Conservation (phyloP, 192 early-diverging fungal species). For the Coemansia aciculifera region DNA sequence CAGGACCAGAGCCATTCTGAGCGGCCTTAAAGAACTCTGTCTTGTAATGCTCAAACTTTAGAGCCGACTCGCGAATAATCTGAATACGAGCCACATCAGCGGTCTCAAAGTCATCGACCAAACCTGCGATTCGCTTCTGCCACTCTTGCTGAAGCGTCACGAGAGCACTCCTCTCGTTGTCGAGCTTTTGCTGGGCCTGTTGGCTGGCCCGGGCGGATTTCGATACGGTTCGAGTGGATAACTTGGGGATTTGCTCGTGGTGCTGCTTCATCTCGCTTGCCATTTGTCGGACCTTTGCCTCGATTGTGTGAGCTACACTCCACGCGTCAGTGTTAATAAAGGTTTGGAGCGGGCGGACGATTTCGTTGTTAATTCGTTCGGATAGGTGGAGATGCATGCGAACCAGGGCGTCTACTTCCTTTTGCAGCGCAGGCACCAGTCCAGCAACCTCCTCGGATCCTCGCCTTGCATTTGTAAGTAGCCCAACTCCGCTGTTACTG, state of each 20-base stretch:
- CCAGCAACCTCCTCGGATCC: constrained; percentile 11
- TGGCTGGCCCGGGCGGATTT: constrained; percentile 39
- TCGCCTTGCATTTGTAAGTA: constrained; percentile 3
- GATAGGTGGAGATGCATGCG: constrained; percentile 45
- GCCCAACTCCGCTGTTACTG: constrained; percentile 6
- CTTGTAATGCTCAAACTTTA: constrained; percentile 48
- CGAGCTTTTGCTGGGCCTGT: constrained; percentile 39
- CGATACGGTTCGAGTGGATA: constrained; percentile 35
- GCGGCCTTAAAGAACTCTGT: constrained; percentile 36
- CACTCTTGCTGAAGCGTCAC: constrained; percentile 41
- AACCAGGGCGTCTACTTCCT: constrained; percentile 28
- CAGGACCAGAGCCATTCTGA: constrained; percentile 9
- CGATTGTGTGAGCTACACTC: constrained; percentile 22
- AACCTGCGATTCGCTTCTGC: constrained; percentile 30
- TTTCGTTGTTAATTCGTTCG: constrained; percentile 44
- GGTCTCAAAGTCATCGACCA: constrained; percentile 46
- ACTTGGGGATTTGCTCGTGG: constrained; percentile 47
- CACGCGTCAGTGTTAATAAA: constrained; percentile 33
- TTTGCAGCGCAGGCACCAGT: constrained; percentile 26
- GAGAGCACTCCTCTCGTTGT: constrained; percentile 32
- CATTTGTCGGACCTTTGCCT: constrained; percentile 21
- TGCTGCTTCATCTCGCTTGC: constrained; percentile 33
- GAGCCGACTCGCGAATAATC: constrained; percentile 32
- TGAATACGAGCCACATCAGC: constrained; percentile 46
- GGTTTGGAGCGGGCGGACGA: constrained; percentile 28